Base-by-base conservation (phyloP, 225 moss, liverwort and hornwort species). In the Ulota crispa region DNA sequence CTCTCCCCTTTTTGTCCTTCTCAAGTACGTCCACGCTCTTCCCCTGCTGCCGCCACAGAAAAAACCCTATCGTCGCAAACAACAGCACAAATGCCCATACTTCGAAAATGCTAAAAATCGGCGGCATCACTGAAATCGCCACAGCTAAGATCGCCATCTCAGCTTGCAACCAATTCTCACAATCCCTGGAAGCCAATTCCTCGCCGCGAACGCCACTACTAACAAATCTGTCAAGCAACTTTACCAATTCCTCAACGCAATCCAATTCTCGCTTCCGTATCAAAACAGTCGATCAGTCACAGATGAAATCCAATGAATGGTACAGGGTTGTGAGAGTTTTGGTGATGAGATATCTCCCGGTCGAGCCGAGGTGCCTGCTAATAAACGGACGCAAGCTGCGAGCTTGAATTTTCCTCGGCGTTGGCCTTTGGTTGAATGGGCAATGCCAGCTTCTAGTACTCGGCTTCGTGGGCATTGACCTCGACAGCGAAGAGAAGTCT, bases 101-200 rank as follows among this genome's bases (percentile, higher is more conserved):
- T 52, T 88, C 90, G 15, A 86, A 88, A 56, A 90, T 88, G 80
- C 86, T 90, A 18, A 86, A 88, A 59, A 86, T 80, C 0, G 88
- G 90, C 47, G 90, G 88, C 87, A 89, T 68, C 9, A 85, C 85
- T 60, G 89, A 87, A 60, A 83, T 57, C 59, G 87, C 80, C 13
- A 85, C 83, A 9, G 85, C 72, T 47, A 84, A 63, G 70, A 87
- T 59, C 80, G 89, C 85, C 89, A 89, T 87, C 36, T 10, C 78
- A 10, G n/a, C 64, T 2, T 7, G 32, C 72, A 21, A 0, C 0
- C 0, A 6, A 45, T 0, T 14, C 3, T 23, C 39, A 30, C 32
- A 28, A 42, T 39, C 23, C 45, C 55, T 13, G 16, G 16, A 41
- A 59, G n/a, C n/a, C 16, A 34, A 32, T 9, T 23, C 10, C 39